Evolutionary conservation across 139 green algal species (phyloP), one percentile per base, ranked within the genome.

Genomic region (Micractinium conductrix): DNA sequence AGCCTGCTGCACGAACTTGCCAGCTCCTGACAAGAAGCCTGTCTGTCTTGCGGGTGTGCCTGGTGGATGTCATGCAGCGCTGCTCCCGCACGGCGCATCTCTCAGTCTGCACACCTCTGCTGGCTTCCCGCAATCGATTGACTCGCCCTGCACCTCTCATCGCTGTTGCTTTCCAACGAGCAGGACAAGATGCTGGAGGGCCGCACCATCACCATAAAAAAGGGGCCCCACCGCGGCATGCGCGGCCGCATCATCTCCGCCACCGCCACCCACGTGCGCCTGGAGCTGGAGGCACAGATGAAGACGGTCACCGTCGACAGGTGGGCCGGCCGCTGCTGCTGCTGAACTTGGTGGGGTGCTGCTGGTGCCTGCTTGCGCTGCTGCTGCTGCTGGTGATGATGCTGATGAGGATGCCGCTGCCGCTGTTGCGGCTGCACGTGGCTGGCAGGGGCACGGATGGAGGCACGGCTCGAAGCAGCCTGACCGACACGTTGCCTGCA

Each of bases 251-350:
- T 98, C 14, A 91, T 95, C 74, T 90, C 93, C n/a, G 93, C 94
- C 71, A 97, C 94, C 8, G 90, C 87, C 33, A 96, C 94, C 26
- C 93, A 96, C 60, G 88, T 95, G n/a, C 89, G 93, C 3, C 74
- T 94, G 42, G 96, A 98, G 94, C 86, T 98, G 75, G 95, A 98
- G 75, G 97, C 96, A 6, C 92, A 96, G 90, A 94, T 93, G 82
- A 93, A 92, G 62, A 92, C 91, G 7, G 92, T 98, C 1, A 98
- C 92, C 12, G 91, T 98, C 9, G 67, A 85, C 80, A 83, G 78
- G 78, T 83, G 78, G 30, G 78, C 9, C 16, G 48, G 7, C 40
- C 2, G 6, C 0, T 79, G 44, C 28, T 38, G n/a, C n/a, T n/a
- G n/a, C n/a, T n/a, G n/a, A n/a, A n/a, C n/a, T n/a, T n/a, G 2